Conservation (phyloP, 495 filamentous ascomycete genomes). For the Hyaloscypha variabilis region DNA sequence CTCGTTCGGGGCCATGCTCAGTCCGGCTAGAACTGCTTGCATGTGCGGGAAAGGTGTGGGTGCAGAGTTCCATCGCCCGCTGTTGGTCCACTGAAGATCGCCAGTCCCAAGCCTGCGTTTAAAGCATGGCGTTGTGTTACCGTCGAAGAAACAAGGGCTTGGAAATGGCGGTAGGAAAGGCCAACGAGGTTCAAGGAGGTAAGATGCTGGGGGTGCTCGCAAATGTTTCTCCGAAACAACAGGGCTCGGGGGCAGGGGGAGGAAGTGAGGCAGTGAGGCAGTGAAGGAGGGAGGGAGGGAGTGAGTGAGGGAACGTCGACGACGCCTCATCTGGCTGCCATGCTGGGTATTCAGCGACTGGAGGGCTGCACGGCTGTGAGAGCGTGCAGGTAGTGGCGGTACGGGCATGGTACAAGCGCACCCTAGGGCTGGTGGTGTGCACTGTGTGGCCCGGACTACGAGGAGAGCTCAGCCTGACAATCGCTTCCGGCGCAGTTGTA, state of each 20-base stretch:
- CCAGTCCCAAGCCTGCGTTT: constrained; percentile 18
- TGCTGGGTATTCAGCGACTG: constrained; percentile 5
- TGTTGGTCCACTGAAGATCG: constrained; percentile 16
- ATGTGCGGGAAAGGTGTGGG: not conserved
- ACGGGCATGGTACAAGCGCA: not conserved
- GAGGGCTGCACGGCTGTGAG: not conserved
- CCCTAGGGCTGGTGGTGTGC: not conserved
- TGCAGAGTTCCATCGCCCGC: constrained; percentile 4
- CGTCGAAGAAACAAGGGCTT: not conserved
- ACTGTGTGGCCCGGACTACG: not conserved
- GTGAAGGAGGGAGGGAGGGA: too few relatives aligned
- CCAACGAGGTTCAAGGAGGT: constrained; percentile 2
- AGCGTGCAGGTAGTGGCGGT: not conserved
- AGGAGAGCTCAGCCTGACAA: not conserved
- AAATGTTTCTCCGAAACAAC: constrained; percentile 9
- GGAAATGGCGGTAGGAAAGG: constrained; percentile 7
- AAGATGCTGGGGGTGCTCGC: not conserved
- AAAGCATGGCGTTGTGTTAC: constrained; percentile 11
- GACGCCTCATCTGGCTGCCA: not conserved
- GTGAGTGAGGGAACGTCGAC: not conserved
- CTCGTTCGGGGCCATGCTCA: not conserved
- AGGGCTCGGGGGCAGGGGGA: not conserved
- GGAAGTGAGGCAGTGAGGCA: not conserved
- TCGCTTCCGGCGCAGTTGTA: not conserved
- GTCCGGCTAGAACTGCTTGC: constrained; percentile 3